These are phyloP conservation scores for Fusarium euwallaceae DNA, from an alignment of 2,329 filamentous ascomycete species.

Conservation along the genomic window DNA sequence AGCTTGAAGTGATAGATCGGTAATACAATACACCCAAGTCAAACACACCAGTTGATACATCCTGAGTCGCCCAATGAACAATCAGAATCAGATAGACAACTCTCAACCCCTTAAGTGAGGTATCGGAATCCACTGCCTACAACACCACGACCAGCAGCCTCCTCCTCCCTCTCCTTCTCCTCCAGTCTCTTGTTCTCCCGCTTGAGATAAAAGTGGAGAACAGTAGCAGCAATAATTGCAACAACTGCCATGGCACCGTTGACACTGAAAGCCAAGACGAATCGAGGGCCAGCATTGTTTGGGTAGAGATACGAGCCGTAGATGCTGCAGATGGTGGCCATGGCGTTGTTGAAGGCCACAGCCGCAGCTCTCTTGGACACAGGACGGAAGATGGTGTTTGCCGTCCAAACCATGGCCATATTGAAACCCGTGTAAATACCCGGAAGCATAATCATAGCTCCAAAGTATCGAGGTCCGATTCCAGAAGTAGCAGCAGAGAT, in stretches of 20 bases:
- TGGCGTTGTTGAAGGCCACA: slow-evolving; percentile 5
- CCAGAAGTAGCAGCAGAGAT: neutral
- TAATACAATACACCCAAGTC: neutral
- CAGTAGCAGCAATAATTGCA: neutral
- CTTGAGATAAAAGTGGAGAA: slow-evolving; percentile 9
- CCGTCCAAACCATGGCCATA: slow-evolving; percentile 13
- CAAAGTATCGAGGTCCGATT: slow-evolving; percentile 1
- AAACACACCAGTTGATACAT: neutral
- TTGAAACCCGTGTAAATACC: slow-evolving; percentile 11
- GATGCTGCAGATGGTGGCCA: slow-evolving; percentile 8
- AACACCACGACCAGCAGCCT: neutral
- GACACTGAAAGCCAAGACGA: slow-evolving; percentile 2
- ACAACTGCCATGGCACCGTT: slow-evolving; percentile 7
- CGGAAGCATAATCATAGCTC: slow-evolving; percentile 11
- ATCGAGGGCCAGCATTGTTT: neutral
- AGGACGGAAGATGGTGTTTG: slow-evolving; percentile 4
- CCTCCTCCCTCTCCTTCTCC: slow-evolving; percentile 1
- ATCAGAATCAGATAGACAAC: neutral
- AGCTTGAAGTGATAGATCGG: neutral
- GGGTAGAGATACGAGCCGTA: neutral
- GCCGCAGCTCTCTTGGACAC: slow-evolving; percentile 9
- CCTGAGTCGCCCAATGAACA: neutral
- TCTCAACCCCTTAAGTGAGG: neutral
- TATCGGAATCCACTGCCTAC: slow-evolving; percentile 9
- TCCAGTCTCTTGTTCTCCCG: slow-evolving; percentile 4